These are phyloP conservation scores for Nepenthes alata DNA, from an alignment of 179 eudicot species.

Conservation along the genomic window DNA sequence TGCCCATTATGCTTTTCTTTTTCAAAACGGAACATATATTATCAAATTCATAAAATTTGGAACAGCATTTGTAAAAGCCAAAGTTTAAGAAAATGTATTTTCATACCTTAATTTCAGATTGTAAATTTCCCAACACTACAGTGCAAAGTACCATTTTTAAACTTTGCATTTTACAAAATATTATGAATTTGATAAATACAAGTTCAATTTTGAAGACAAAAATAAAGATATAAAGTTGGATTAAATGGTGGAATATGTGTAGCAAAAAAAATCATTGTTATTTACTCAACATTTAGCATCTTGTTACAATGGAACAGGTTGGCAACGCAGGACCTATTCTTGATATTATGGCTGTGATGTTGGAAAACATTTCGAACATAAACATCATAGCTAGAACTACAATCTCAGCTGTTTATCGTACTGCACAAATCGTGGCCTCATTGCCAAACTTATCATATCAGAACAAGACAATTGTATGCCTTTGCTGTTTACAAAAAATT, in stretches of 20 bases:
- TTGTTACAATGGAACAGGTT: slow-evolving; percentile 39
- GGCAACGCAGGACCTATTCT: slow-evolving; percentile 96
- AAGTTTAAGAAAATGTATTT: not conserved
- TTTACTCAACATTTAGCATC: not conserved
- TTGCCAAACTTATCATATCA: slow-evolving; percentile 70
- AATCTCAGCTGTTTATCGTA: slow-evolving; percentile 73
- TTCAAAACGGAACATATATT: too few relatives aligned
- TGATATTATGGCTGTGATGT: slow-evolving; percentile 86
- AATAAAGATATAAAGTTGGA: too few relatives aligned
- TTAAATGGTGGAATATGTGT: too few relatives aligned
- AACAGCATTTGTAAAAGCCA: too few relatives aligned
- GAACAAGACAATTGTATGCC: slow-evolving; percentile 41
- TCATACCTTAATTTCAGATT: not conserved
- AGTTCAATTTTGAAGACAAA: too few relatives aligned
- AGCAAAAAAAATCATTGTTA: not conserved
- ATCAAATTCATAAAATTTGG: too few relatives aligned
- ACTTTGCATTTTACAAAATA: too few relatives aligned
- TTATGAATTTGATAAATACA: too few relatives aligned
- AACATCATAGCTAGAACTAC: slow-evolving; percentile 68
- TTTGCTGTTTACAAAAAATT: not conserved
- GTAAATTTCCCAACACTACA: not conserved
- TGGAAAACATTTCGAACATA: slow-evolving; percentile 71
- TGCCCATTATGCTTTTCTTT: not conserved
- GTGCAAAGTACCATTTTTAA: too few relatives aligned
- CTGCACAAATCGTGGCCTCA: slow-evolving; percentile 88